Conservation (phyloP, 495 filamentous ascomycete genomes). For the Margaritispora aquatica region DNA sequence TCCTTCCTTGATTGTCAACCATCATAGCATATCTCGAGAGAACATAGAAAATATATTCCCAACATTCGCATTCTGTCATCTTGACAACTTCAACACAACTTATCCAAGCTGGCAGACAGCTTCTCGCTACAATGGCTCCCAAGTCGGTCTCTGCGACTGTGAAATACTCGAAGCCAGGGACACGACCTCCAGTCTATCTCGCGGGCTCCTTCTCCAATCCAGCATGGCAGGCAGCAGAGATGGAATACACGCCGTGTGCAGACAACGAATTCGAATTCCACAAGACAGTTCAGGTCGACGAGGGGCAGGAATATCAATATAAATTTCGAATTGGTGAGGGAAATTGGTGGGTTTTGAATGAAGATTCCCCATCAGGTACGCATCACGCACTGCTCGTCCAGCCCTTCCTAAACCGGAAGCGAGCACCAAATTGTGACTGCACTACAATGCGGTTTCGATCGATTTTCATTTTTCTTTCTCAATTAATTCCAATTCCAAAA, state of each 20-base stretch:
- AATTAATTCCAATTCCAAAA: too few relatives aligned
- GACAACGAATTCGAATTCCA: constrained; percentile 37
- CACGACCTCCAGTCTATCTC: constrained; percentile 55
- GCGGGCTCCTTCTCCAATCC: constrained; percentile 60
- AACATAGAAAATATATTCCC: background rate
- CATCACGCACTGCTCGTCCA: too few relatives aligned
- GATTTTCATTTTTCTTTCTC: too few relatives aligned
- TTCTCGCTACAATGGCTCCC: constrained; percentile 20
- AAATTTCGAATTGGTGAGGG: constrained; percentile 60
- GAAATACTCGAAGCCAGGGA: constrained; percentile 49
- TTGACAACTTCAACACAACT: background rate
- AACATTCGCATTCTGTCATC: background rate
- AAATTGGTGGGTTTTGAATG: constrained; percentile 61
- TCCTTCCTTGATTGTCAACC: background rate
- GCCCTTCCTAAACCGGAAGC: background rate
- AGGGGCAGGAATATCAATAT: constrained; percentile 53
- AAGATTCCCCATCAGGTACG: constrained; percentile 44
- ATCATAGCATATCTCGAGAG: too few relatives aligned
- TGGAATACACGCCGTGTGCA: constrained; percentile 40
- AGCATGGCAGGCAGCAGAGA: constrained; percentile 56
- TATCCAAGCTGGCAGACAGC: background rate
- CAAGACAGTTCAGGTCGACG: constrained; percentile 38
- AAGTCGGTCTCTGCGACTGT: constrained; percentile 41
- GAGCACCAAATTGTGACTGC: too few relatives aligned
- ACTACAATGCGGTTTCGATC: too few relatives aligned